phyloP scores from a whole-genome alignment of 2,329 filamentous ascomycete species.

The Penicillium sp. region DNA sequence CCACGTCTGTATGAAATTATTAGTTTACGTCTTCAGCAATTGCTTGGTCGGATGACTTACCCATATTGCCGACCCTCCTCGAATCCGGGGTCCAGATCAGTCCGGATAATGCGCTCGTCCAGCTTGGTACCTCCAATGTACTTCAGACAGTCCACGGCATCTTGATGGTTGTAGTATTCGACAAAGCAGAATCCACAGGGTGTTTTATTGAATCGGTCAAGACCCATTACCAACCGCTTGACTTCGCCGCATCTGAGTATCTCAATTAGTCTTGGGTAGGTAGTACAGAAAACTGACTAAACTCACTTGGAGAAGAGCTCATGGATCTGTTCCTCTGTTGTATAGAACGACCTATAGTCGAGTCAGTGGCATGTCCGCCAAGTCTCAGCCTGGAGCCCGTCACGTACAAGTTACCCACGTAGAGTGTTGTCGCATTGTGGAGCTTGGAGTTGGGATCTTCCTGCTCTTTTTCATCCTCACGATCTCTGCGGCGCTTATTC shows the following conservation, averaged over 20 bases:
- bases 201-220: constrained; percentile 95
- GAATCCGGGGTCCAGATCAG: constrained; percentile 93
- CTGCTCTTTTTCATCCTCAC: constrained; percentile 51
- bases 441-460: constrained; percentile 75
- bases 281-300: background rate
- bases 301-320: constrained; percentile 85
- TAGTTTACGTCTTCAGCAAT: constrained; percentile 9
- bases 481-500: constrained; percentile 71
- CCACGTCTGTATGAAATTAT: constrained; percentile 58
- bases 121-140: constrained; percentile 98
- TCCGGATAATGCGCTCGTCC: constrained; percentile 93
- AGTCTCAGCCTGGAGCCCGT: constrained; percentile 4
- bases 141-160: constrained; percentile 97
- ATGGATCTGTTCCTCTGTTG: constrained; percentile 97
- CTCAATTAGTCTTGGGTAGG: constrained; percentile 5
- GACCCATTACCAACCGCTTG: constrained; percentile 95
- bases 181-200: constrained; percentile 99
- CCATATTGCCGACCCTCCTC: constrained; percentile 95
- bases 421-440: constrained; percentile 86
- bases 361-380: constrained; percentile 13
- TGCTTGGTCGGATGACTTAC: constrained; percentile 35
- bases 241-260: constrained; percentile 76
- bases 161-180: constrained; percentile 97
- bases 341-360: constrained; percentile 81
- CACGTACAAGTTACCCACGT: constrained; percentile 88